Evolutionary conservation across 2,329 filamentous ascomycete genomes (phyloP).

Genomic region (Whalleya microplaca): DNA sequence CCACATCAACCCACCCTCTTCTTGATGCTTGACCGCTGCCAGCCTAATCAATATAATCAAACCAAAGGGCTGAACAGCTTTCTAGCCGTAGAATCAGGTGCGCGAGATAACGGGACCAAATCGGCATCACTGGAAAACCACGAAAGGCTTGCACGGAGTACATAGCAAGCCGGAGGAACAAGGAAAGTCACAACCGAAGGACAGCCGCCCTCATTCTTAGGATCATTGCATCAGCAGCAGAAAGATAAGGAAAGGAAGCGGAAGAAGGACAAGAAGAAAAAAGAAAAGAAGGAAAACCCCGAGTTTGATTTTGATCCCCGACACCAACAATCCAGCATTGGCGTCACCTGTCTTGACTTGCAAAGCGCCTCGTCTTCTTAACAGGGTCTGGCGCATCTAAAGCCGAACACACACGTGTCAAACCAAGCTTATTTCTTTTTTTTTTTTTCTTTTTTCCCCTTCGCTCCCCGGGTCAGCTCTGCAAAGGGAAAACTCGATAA

Average conservation of each 20-base stretch:
- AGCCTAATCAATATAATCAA: conserved; percentile 10
- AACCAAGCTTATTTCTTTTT: conserved; percentile 17
- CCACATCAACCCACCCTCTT: conserved; percentile 12
- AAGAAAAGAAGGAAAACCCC: neutral
- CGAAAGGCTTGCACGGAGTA: conserved; percentile 12
- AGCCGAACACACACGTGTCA: conserved; percentile 20
- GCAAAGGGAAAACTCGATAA: conserved; percentile 16
- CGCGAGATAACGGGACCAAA: conserved; percentile 18
- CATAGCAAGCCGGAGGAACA: neutral
- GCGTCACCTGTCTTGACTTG: no score
- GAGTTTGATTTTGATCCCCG: conserved; percentile 13
- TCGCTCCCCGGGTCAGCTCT: conserved; percentile 7
- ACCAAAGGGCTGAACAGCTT: conserved; percentile 28
- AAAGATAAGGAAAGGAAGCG: neutral
- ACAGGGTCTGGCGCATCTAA: conserved; percentile 8
- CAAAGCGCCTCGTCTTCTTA: neutral
- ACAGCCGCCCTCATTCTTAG: no score
- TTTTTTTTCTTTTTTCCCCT: neutral
- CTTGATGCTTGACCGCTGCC: conserved; percentile 24
- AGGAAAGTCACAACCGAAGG: no score
- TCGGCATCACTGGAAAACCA: conserved; percentile 17
- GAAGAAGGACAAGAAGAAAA: neutral
- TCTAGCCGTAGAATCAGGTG: conserved; percentile 22
- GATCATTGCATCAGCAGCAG: no score
- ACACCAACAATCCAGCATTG: neutral